Conservation (phyloP, 345 rosid genomes). For the Ceriops tagal region DNA sequence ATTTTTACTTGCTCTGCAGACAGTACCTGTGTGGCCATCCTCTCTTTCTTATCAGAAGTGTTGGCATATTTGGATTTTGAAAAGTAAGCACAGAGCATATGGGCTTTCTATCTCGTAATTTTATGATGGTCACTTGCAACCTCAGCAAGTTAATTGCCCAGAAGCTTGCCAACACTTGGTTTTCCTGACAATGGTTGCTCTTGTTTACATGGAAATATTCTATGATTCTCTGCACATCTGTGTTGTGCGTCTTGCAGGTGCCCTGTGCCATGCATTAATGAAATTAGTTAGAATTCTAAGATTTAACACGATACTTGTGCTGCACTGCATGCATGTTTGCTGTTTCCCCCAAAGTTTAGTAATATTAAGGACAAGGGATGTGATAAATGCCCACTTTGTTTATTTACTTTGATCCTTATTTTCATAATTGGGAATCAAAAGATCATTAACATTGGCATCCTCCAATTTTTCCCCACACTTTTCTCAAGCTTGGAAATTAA, state of each 20-base stretch:
- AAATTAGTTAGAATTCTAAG: constrained; percentile 1
- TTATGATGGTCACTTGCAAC: constrained; percentile 50
- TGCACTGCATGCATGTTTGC: not conserved
- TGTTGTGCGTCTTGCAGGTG: constrained; percentile 59
- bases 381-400: constrained; percentile 40
- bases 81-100: not conserved
- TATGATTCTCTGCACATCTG: constrained; percentile 62
- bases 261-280: constrained; percentile 36
- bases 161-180: constrained; percentile 58
- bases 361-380: constrained; percentile 11
- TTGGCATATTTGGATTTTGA: constrained; percentile 4
- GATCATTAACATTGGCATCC: constrained; percentile 64
- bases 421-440: constrained; percentile 67
- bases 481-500: constrained; percentile 75
- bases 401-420: constrained; percentile 46
- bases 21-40: constrained; percentile 46
- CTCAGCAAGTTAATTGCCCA: constrained; percentile 74
- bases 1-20: constrained; percentile 83
- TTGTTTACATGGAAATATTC: constrained; percentile 74
- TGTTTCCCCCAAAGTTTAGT: constrained; percentile 8
- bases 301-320: not conserved
- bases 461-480: constrained; percentile 59
- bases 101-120: not conserved
- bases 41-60: constrained; percentile 11
- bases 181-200: constrained; percentile 46